These are phyloP conservation scores for Solanum hybrid DNA, from an alignment of 305 asterid species.

Conservation along the genomic window DNA sequence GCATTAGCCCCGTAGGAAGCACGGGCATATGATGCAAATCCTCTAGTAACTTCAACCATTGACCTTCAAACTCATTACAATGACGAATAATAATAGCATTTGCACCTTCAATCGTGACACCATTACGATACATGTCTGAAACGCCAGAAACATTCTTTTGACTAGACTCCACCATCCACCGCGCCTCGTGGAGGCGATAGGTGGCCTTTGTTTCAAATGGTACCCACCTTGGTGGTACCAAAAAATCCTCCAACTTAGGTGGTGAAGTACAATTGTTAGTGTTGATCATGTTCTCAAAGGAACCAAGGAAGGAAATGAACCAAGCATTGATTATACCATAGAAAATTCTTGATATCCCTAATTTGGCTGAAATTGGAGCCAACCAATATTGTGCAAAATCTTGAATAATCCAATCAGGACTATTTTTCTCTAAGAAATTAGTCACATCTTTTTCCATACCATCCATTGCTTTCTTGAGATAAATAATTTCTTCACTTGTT, in stretches of 20 bases:
- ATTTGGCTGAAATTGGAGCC: conserved; percentile 11
- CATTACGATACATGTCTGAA: conserved; percentile 4
- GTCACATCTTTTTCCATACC: conserved; percentile 18
- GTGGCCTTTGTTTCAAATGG: conserved; percentile 9
- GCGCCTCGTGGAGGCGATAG: conserved; percentile 13
- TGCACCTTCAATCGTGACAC: neutral
- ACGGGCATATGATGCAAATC: conserved; percentile 5
- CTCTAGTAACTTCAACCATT: conserved; percentile 9
- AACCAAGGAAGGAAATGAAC: neutral
- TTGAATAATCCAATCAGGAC: conserved; percentile 19
- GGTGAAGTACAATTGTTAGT: conserved; percentile 15
- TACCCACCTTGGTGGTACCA: conserved; percentile 31
- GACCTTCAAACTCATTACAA: conserved; percentile 11
- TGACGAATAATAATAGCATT: neutral
- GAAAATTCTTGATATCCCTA: conserved; percentile 10
- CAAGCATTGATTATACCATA: neutral
- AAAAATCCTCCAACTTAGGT: conserved; percentile 19
- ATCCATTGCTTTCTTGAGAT: conserved; percentile 39
- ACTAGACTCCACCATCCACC: neutral
- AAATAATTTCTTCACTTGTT: conserved; percentile 2
- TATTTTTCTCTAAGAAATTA: conserved; percentile 8
- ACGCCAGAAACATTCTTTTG: conserved; percentile 12
- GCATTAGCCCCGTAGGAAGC: conserved; percentile 24
- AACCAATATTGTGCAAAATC: conserved; percentile 23
- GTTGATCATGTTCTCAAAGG: neutral